phyloP scores from a whole-genome alignment of 768 basidiomycete species.

The Podaxis sp. region DNA sequence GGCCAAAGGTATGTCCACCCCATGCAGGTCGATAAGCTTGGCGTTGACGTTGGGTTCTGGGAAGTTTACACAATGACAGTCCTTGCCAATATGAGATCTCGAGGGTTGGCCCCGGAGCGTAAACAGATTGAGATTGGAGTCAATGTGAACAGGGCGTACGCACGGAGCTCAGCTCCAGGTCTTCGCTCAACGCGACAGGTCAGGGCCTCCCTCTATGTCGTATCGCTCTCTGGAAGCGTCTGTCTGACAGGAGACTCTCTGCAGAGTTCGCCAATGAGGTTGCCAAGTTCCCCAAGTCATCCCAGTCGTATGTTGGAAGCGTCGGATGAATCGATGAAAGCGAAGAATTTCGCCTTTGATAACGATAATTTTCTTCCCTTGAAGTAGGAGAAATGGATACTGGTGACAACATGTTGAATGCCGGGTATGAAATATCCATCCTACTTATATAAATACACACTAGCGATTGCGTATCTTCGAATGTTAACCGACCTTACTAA shows the following conservation, averaged over 20 bases:
- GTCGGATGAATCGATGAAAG: background rate
- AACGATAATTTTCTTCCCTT: background rate
- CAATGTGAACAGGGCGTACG: background rate
- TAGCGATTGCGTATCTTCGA: background rate
- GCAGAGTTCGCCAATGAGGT: background rate
- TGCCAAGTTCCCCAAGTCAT: background rate
- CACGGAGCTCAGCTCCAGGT: background rate
- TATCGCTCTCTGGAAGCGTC: background rate
- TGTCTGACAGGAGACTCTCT: background rate
- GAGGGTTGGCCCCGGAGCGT: background rate
- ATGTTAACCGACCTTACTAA: background rate
- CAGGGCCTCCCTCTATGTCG: background rate
- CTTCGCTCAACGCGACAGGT: background rate
- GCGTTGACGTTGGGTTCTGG: background rate
- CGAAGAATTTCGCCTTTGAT: background rate
- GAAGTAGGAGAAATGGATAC: background rate
- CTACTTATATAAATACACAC: background rate
- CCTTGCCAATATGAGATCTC: background rate
- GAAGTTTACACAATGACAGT: background rate
- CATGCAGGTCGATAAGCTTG: background rate
- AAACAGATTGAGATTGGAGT: background rate
- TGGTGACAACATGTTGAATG: background rate
- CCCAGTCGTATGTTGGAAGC: background rate
- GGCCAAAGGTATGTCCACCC: background rate
- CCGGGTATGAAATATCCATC: background rate